Evolutionary conservation across 1,284 basidiomycete genomes (phyloP).

Genomic region (Ustilago xerochloae): DNA sequence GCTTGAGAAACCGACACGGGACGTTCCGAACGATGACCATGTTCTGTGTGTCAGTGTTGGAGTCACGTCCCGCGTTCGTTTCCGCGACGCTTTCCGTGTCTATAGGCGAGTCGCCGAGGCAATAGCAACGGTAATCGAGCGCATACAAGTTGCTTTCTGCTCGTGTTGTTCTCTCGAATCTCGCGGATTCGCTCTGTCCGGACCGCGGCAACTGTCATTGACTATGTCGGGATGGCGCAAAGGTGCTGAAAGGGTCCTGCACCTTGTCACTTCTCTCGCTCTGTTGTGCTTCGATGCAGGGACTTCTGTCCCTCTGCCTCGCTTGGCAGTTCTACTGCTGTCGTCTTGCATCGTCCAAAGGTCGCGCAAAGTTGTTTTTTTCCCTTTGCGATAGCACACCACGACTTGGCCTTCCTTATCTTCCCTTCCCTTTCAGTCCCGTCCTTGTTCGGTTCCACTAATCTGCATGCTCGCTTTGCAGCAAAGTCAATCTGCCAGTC

Average conservation of each 20-base stretch:
- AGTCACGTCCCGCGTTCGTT: background rate
- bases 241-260: background rate
- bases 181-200: background rate
- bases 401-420: too few relatives aligned
- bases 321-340: too few relatives aligned
- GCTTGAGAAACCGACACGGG: background rate
- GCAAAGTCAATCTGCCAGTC: too few relatives aligned
- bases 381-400: too few relatives aligned
- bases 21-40: conserved; percentile 2
- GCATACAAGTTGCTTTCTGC: background rate
- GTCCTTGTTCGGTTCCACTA: too few relatives aligned
- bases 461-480: too few relatives aligned
- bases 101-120: background rate
- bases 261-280: too few relatives aligned
- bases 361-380: too few relatives aligned
- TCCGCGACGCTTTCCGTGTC: background rate
- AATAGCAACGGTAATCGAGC: background rate
- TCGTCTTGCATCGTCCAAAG: too few relatives aligned
- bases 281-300: background rate
- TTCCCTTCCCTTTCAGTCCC: too few relatives aligned
- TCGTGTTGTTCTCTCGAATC: background rate
- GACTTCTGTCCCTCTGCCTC: background rate
- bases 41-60: background rate
- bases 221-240: background rate
- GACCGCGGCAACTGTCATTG: background rate